Base-by-base conservation (phyloP, 352 stramenopile species). In the Globisporangium camurandrum region DNA sequence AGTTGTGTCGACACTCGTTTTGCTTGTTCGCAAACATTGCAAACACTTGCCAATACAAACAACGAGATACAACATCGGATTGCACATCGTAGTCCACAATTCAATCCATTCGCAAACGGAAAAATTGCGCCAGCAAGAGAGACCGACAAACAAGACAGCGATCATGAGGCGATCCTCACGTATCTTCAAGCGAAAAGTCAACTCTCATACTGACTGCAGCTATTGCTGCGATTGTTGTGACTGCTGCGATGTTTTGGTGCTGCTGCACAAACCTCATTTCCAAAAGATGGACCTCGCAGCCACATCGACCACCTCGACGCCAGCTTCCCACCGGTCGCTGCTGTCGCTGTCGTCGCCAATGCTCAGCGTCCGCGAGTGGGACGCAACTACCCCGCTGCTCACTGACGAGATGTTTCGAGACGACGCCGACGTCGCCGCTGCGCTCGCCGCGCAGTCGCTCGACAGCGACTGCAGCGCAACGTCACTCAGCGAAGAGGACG, bases 331-430 rank as follows among this genome's bases (percentile, higher is more conserved):
- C 17, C 40, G 45, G 45, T 40, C 26, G 28, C 28, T 31, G 10
- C 23, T 31, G 19, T 11, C 43, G 9, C 16, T 26, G 7, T 6
- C 20, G 10, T 7, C 45, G 12, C 1, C 30, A 7, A 22, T n/a
- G n/a, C 36, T n/a, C 9, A 38, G n/a, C 30, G 49, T 49, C 20
- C 26, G 24, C 23, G 19, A 43, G 20, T 55, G 49, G 49, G 31
- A 30, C 49, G 41, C 30, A 11, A 56, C 40, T 3, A 31, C 40
- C 16, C 49, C 28, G 30, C 40, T 56, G 16, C 49, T 56, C 30
- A 31, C 49, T 8, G 20, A 41, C 28, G 30, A 20, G n/a, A 20
- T 26, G n/a, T 17, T 16, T 11, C 14, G 31, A 7, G 16, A 14
- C 27, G 42, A 48, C 36, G 27, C 5, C 20, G 16, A 26, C 26